phyloP scores from a whole-genome alignment of 805 yeast genomes.

The Yamadazyma insecticola region DNA sequence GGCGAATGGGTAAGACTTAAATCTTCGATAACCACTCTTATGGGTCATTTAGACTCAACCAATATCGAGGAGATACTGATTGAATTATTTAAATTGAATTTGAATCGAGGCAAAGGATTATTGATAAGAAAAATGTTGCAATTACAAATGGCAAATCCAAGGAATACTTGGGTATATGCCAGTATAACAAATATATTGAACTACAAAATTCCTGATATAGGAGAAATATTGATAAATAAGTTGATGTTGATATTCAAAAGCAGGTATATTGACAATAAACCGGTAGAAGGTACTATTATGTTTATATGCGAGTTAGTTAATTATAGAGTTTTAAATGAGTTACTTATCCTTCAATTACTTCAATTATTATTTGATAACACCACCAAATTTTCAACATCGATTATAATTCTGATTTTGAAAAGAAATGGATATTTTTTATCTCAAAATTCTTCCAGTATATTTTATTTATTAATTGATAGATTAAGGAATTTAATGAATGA shows the following conservation, averaged over 20 bases:
- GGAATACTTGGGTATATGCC: constrained; percentile 47
- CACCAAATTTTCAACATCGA: constrained; percentile 52
- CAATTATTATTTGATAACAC: constrained; percentile 36
- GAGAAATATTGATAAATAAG: constrained; percentile 51
- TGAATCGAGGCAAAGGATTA: constrained; percentile 58
- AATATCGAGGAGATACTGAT: constrained; percentile 47
- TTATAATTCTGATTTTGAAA: constrained; percentile 47
- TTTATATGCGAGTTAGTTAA: constrained; percentile 63
- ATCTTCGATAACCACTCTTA: constrained; percentile 41
- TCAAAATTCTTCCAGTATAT: constrained; percentile 39
- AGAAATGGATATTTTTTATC: constrained; percentile 53
- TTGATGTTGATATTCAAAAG: constrained; percentile 55
- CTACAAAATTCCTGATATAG: constrained; percentile 65
- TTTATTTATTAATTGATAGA: constrained; percentile 51
- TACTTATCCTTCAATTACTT: constrained; percentile 29
- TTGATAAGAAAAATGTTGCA: constrained; percentile 46
- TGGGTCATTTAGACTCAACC: constrained; percentile 41
- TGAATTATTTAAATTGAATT: constrained; percentile 52
- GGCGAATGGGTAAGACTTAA: constrained; percentile 52
- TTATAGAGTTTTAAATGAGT: constrained; percentile 45
- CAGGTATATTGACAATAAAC: constrained; percentile 44
- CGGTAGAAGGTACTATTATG: constrained; percentile 37
- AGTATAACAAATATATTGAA: constrained; percentile 57
- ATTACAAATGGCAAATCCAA: constrained; percentile 22
- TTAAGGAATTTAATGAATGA: constrained; percentile 60